Evolutionary conservation across 306 rosid genomes (phyloP).

Genomic region (Gleditsia sinensis): DNA sequence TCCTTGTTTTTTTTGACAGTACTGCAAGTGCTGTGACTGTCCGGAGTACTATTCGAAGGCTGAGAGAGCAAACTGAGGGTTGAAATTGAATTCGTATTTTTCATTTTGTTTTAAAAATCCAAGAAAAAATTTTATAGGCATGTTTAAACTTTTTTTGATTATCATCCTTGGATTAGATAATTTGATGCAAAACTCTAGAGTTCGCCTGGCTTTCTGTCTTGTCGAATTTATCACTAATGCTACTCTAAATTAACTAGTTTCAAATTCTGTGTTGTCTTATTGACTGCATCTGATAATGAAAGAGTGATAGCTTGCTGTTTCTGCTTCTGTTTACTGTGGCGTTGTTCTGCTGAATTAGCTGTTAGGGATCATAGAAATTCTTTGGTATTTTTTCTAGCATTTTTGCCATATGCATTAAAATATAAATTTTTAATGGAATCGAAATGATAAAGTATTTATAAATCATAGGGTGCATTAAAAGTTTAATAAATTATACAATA

Average conservation of each 20-base stretch:
- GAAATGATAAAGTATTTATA: too few relatives aligned
- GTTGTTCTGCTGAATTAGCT: too few relatives aligned
- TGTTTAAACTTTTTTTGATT: neutral
- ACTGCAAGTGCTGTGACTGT: too few relatives aligned
- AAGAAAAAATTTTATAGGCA: neutral
- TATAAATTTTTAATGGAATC: too few relatives aligned
- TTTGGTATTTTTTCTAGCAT: too few relatives aligned
- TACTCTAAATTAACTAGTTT: neutral
- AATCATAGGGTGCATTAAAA: too few relatives aligned
- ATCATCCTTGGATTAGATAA: neutral
- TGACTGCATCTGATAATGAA: neutral
- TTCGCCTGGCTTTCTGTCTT: neutral
- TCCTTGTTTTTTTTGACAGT: constrained; percentile 39
- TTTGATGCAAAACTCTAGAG: neutral
- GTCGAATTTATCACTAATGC: neutral
- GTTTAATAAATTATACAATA: too few relatives aligned
- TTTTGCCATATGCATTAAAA: too few relatives aligned
- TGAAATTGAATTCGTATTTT: neutral
- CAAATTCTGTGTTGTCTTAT: neutral
- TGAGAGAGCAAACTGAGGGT: constrained; percentile 86
- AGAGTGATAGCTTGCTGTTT: neutral
- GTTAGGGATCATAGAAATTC: too few relatives aligned
- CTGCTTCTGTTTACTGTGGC: too few relatives aligned
- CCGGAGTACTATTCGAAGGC: constrained; percentile 81
- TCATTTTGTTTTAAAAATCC: constrained; percentile 5